Base-by-base conservation (phyloP, 2,329 filamentous ascomycete species). In the Pyricularia grisea region DNA sequence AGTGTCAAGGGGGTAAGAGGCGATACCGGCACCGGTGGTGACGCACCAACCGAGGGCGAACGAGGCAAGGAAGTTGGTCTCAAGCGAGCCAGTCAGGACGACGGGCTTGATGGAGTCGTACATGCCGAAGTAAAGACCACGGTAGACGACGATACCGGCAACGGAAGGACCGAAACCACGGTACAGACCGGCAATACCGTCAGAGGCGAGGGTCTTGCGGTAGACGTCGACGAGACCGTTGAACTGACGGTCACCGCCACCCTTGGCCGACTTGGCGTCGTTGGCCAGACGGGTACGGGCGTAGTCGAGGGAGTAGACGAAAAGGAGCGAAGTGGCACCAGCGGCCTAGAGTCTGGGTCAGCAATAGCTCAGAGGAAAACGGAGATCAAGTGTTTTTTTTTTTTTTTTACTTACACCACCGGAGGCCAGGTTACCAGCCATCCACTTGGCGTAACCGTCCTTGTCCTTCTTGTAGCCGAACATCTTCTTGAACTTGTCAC, bases 121-220 rank as follows among this genome's bases (percentile, higher is more conserved):
- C 92, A 99, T 92, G 83, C 95, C 95, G 92, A 99, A 99, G 94
- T 99, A 99, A 79, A 99, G 93, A 97, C 95, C 95, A 93, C 95
- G 95, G 93, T 99, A 99, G 87, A 99, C 95, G 79, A 99, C 85
- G 84, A 99, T 99, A 91, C 95, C 95, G 84, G 92, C 89, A 80
- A 99, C 95, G 80, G 95, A 99, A 83, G 96, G 95, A 89, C 94
- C 93, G 92, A 99, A 99, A 89, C 95, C 95, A 97, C 95, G 95
- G 93, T 99, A 99, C 81, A 99, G 94, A 96, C 95, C 95, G 81
- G 90, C 92, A 86, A 99, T 88, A 96, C 95, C 95, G 83, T 99
- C 95, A 79, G 93, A 92, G 78, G 95, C 94, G 79, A 99, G 90
- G 79, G 95, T 99, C 95, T 99, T 99, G 88, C 93, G 93, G 94